Conservation (phyloP, 345 rosid genomes). For the Geranium brycei region DNA sequence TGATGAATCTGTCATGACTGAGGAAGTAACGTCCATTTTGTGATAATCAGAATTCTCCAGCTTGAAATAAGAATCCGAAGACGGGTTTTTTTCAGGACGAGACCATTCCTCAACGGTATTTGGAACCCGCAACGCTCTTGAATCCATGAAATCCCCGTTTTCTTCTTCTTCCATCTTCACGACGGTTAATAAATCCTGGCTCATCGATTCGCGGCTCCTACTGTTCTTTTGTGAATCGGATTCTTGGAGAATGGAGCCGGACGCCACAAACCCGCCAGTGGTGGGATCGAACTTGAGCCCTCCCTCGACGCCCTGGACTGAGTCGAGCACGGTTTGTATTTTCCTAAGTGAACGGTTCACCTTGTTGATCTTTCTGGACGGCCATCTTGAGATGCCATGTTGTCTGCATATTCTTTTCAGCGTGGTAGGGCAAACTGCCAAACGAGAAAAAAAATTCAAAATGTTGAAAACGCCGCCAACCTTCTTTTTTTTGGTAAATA, state of each 20-base stretch:
- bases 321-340: slow-evolving; percentile 68
- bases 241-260: slow-evolving; percentile 33
- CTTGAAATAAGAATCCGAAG: slow-evolving; percentile 3
- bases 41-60: slow-evolving; percentile 20
- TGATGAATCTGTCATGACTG: slow-evolving; percentile 59
- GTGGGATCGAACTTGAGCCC: slow-evolving; percentile 61
- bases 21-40: slow-evolving; percentile 11
- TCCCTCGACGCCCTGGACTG: slow-evolving; percentile 87
- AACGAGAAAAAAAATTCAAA: neutral
- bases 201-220: slow-evolving; percentile 15
- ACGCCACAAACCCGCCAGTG: slow-evolving; percentile 56
- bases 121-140: slow-evolving; percentile 10
- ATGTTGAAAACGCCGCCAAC: too few relatives aligned
- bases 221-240: slow-evolving; percentile 22
- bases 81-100: too few relatives aligned
- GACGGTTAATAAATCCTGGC: slow-evolving; percentile 6
- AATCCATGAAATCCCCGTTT: slow-evolving; percentile 19
- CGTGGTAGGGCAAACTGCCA: slow-evolving; percentile 84
- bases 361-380: slow-evolving; percentile 85
- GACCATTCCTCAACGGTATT: slow-evolving; percentile 5
- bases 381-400: slow-evolving; percentile 91
- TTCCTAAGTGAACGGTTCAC: slow-evolving; percentile 68
- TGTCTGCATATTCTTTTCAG: slow-evolving; percentile 91
- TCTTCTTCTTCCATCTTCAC: slow-evolving; percentile 47
- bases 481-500: too few relatives aligned